Evolutionary conservation across 495 filamentous ascomycete genomes (phyloP).

Genomic region (Penicillium bovifimosum): DNA sequence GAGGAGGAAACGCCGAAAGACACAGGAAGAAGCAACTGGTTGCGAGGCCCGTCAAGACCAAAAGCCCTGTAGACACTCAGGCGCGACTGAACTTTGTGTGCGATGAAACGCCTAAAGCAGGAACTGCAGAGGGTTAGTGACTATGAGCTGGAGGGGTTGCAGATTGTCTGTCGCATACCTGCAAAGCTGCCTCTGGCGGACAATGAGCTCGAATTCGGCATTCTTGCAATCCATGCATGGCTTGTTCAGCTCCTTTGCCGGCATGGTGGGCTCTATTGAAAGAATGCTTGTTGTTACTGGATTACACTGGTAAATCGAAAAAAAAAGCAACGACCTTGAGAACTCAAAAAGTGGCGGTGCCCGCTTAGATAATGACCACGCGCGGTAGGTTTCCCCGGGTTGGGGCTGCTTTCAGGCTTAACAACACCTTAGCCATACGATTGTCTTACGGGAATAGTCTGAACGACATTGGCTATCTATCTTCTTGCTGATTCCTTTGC

Average conservation of each 20-base stretch:
- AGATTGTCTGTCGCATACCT: slow-evolving; percentile 27
- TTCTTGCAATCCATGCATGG: slow-evolving; percentile 41
- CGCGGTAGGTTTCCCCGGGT: slow-evolving; percentile 34
- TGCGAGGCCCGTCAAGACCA: slow-evolving; percentile 31
- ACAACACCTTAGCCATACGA: slow-evolving; percentile 13
- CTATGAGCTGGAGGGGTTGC: slow-evolving; percentile 4
- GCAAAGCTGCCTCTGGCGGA: slow-evolving; percentile 44
- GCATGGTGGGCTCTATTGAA: slow-evolving; percentile 24
- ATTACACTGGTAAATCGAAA: neutral
- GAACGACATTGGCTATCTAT: neutral
- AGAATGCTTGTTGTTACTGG: neutral
- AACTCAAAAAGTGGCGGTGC: slow-evolving; percentile 11
- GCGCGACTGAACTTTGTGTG: slow-evolving; percentile 70
- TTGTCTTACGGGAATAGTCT: neutral
- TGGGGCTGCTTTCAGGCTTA: slow-evolving; percentile 17
- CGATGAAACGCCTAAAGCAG: slow-evolving; percentile 73
- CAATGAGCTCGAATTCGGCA: slow-evolving; percentile 30
- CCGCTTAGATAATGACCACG: slow-evolving; percentile 32
- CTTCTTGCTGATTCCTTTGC: slow-evolving; percentile 10
- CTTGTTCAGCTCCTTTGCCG: slow-evolving; percentile 30
- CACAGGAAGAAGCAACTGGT: slow-evolving; percentile 66
- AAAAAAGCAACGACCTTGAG: slow-evolving; percentile 6
- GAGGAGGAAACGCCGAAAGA: slow-evolving; percentile 81
- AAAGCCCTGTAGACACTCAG: slow-evolving; percentile 54
- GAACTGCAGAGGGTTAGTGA: slow-evolving; percentile 40